phyloP scores from a whole-genome alignment of 2,329 filamentous ascomycete species.

The Phaeosphaeriaceae sp. region DNA sequence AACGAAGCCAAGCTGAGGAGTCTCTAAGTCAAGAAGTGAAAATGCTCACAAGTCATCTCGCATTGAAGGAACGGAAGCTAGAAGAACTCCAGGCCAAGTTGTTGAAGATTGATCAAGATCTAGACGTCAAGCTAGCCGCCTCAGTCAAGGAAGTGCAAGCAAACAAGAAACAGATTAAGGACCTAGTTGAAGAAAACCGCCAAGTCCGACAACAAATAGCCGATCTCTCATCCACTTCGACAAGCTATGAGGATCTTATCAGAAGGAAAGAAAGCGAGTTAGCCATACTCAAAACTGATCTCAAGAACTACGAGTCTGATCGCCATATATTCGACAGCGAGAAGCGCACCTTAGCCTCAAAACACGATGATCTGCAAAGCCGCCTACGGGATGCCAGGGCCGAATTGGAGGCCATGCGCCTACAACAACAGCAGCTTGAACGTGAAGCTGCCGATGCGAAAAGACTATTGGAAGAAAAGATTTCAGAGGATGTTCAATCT shows the following conservation, averaged over 20 bases:
- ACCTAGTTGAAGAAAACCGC: constrained; percentile 79
- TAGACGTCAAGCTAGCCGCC: constrained; percentile 80
- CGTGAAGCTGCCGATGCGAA: constrained; percentile 90
- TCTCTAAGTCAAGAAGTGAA: constrained; percentile 82
- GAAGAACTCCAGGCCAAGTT: constrained; percentile 86
- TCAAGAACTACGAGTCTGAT: constrained; percentile 82
- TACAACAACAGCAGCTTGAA: constrained; percentile 82
- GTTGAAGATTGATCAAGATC: constrained; percentile 83
- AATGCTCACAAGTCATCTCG: constrained; percentile 88
- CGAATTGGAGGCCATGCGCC: constrained; percentile 83
- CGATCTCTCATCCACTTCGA: constrained; percentile 87
- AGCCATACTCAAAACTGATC: constrained; percentile 80
- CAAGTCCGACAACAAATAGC: constrained; percentile 84
- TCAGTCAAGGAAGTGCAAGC: constrained; percentile 81
- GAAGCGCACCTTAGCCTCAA: constrained; percentile 70
- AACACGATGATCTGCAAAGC: constrained; percentile 79
- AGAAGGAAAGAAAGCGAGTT: constrained; percentile 94
- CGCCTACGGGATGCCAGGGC: constrained; percentile 85
- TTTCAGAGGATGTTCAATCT: constrained; percentile 89
- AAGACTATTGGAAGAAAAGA: constrained; percentile 81
- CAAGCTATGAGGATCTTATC: constrained; percentile 92
- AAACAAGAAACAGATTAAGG: constrained; percentile 74
- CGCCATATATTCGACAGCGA: constrained; percentile 80
- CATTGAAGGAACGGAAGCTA: constrained; percentile 86
- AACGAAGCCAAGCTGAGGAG: constrained; percentile 78